Conservation (phyloP, 1,139 yeast species). For the Candida sp. region DNA sequence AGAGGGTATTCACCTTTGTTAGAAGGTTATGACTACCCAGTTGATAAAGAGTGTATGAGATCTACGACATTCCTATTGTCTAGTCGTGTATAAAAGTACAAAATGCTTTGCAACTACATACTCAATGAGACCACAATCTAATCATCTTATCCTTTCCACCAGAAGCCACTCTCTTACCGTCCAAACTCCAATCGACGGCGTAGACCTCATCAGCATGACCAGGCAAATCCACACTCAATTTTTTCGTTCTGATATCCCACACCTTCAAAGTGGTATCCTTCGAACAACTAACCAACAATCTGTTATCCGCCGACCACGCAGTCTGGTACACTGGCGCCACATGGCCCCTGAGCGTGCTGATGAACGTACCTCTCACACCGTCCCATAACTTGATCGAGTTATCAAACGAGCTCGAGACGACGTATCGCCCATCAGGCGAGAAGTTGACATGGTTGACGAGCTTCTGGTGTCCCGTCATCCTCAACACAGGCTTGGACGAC, state of each 20-base stretch:
- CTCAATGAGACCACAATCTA: conserved; percentile 85
- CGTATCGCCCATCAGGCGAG: conserved; percentile 92
- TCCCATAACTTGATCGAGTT: conserved; percentile 97
- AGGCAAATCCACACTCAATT: conserved; percentile 87
- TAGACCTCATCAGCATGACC: conserved; percentile 97
- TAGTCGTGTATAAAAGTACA: too few relatives aligned
- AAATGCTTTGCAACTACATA: too few relatives aligned
- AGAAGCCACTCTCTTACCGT: conserved; percentile 90
- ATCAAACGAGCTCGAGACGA: conserved; percentile 95
- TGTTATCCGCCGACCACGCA: conserved; percentile 98
- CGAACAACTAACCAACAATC: conserved; percentile 90
- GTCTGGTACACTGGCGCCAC: conserved; percentile 98
- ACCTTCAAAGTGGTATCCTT: conserved; percentile 97
- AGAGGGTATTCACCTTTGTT: too few relatives aligned
- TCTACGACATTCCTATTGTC: too few relatives aligned
- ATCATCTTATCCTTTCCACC: conserved; percentile 98
- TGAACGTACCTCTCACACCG: conserved; percentile 88
- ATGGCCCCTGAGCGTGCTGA: conserved; percentile 93
- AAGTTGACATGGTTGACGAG: conserved; percentile 95
- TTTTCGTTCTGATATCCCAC: conserved; percentile 92
- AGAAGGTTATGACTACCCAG: too few relatives aligned
- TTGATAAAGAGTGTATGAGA: too few relatives aligned
- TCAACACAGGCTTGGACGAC: conserved; percentile 78
- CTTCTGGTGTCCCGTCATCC: conserved; percentile 99
- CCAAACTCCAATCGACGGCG: conserved; percentile 98